A percentile compares a stretch with the other conserved stretches of the same genome.
phyloP scores from a whole-genome alignment of 306 rosid genomes.

The Sicyos baderoa region DNA sequence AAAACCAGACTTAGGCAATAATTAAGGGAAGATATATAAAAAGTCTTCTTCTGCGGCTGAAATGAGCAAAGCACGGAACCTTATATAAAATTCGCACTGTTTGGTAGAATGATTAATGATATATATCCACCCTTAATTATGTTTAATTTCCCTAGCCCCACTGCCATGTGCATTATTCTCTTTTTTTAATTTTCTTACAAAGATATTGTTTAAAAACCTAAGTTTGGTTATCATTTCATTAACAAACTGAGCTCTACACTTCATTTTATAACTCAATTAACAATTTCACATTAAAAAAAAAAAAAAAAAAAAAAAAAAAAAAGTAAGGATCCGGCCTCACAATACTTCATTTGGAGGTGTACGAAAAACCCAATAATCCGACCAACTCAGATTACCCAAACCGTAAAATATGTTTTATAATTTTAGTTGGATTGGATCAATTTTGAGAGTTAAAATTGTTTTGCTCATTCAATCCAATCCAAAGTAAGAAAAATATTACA shows the following conservation, averaged over 20 bases:
- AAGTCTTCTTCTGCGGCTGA: slow-evolving; percentile 15
- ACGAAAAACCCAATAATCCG: too few relatives aligned
- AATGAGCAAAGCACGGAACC: slow-evolving; percentile 7
- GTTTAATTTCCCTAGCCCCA: neutral
- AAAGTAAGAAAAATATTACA: too few relatives aligned
- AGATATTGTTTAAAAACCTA: neutral
- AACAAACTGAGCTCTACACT: neutral
- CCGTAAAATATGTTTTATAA: too few relatives aligned
- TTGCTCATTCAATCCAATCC: too few relatives aligned
- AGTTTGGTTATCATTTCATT: neutral
- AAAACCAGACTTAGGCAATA: slow-evolving; percentile 6
- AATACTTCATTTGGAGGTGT: too few relatives aligned
- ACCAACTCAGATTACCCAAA: too few relatives aligned
- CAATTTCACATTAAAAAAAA: too few relatives aligned
- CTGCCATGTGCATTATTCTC: neutral
- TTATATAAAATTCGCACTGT: neutral
- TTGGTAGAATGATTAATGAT: slow-evolving; percentile 17
- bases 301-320: too few relatives aligned
- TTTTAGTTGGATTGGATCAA: too few relatives aligned
- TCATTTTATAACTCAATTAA: neutral
- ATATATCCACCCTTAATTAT: too few relatives aligned
- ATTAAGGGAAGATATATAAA: slow-evolving; percentile 7
- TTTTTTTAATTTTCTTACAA: neutral
- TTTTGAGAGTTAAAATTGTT: too few relatives aligned
- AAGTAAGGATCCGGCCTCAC: too few relatives aligned